Conservation (phyloP, 257 asterid genomes). For the Capsicum pubescens region DNA sequence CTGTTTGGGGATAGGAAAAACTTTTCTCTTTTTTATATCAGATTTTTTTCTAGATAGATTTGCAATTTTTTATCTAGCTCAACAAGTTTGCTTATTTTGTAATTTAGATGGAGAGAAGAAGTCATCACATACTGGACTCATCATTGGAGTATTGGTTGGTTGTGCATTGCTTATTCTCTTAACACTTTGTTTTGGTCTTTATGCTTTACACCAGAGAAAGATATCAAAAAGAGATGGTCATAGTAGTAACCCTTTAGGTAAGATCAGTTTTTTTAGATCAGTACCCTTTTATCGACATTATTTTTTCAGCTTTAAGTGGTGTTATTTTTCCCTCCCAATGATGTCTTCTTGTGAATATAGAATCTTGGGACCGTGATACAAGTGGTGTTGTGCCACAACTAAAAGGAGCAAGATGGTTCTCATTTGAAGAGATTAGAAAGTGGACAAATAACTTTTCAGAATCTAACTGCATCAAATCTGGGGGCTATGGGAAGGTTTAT, state of each 20-base stretch:
- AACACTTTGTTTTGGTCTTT: slow-evolving; percentile 54
- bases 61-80: neutral
- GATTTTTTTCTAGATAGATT: neutral
- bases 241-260: slow-evolving; percentile 76
- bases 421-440: slow-evolving; percentile 74
- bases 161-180: slow-evolving; percentile 53
- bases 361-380: slow-evolving; percentile 67
- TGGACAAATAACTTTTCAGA: slow-evolving; percentile 73
- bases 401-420: slow-evolving; percentile 80
- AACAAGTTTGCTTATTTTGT: slow-evolving; percentile 12
- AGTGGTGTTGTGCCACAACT: slow-evolving; percentile 83
- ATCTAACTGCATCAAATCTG: slow-evolving; percentile 65
- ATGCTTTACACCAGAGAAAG: slow-evolving; percentile 60
- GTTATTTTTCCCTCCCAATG: slow-evolving; percentile 21
- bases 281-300: neutral
- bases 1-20: neutral
- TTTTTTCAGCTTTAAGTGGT: neutral
- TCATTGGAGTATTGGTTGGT: slow-evolving; percentile 67
- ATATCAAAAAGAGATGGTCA: slow-evolving; percentile 50
- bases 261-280: slow-evolving; percentile 35
- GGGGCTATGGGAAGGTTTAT: slow-evolving; percentile 88
- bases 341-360: slow-evolving; percentile 48
- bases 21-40: neutral
- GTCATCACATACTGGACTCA: slow-evolving; percentile 58
- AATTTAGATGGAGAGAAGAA: slow-evolving; percentile 51